A percentile compares a stretch with the other conserved stretches of the same genome.
phyloP scores from a whole-genome alignment of 345 rosid genomes.

The Chamaenerion angustifolium region DNA sequence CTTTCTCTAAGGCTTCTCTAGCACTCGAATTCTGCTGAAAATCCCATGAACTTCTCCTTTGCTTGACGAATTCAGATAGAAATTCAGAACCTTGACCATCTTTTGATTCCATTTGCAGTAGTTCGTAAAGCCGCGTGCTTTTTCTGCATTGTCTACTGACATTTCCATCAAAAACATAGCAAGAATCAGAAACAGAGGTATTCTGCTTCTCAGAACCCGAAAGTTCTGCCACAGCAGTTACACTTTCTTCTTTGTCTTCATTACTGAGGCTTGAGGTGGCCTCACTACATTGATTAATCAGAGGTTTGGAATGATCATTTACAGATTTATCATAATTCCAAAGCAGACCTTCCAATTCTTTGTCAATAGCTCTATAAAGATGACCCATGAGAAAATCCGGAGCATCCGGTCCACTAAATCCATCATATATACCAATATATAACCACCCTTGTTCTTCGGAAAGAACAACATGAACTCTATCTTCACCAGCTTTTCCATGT shows the following conservation, averaged over 20 bases:
- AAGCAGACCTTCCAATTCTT: slow-evolving; percentile 79
- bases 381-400: slow-evolving; percentile 86
- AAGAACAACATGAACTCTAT: slow-evolving; percentile 88
- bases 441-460: slow-evolving; percentile 99
- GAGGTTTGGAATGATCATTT: slow-evolving; percentile 23
- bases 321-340: slow-evolving; percentile 67
- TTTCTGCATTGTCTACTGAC: slow-evolving; percentile 44
- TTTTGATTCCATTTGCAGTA: slow-evolving; percentile 61
- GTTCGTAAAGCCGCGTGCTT: slow-evolving; percentile 77
- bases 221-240: too few species aligned
- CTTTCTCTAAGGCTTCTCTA: slow-evolving; percentile 13
- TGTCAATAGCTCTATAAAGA: slow-evolving; percentile 75
- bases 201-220: too few species aligned
- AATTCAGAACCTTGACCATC: slow-evolving; percentile 22
- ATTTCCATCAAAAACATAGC: slow-evolving; percentile 20
- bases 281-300: slow-evolving; percentile 15
- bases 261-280: slow-evolving; percentile 19
- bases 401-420: slow-evolving; percentile 98
- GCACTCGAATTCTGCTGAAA: slow-evolving; percentile 18
- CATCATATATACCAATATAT: slow-evolving; percentile 94
- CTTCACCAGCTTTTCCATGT: slow-evolving; percentile 99
- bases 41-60: slow-evolving; percentile 13
- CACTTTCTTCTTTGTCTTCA: slow-evolving; percentile 5
- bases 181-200: background rate
- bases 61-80: slow-evolving; percentile 15